Conservation (phyloP, 2,329 filamentous ascomycete species). For the Fusarium oxysporum region DNA sequence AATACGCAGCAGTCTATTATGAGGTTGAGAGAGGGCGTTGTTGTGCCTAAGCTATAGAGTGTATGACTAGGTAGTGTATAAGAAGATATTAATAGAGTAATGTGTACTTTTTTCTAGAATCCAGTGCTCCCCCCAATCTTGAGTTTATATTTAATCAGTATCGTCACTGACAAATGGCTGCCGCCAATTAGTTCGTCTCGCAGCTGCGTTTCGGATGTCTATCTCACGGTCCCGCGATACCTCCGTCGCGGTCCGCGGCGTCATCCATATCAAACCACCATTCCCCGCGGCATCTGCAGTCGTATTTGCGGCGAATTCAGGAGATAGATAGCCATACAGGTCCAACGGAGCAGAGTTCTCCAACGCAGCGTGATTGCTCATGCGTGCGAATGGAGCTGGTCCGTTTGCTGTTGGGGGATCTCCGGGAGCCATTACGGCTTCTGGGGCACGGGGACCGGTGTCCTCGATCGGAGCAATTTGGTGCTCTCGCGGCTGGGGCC, state of each 20-base stretch:
- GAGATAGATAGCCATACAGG: background rate
- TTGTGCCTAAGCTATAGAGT: conserved; percentile 16
- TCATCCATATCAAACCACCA: fast-evolving
- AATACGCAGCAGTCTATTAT: conserved; percentile 62
- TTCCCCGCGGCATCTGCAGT: background rate
- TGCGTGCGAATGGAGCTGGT: fast-evolving
- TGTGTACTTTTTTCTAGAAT: background rate
- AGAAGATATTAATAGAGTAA: background rate
- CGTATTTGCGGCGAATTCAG: fast-evolving
- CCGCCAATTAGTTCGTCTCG: background rate
- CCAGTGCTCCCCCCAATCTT: fast-evolving
- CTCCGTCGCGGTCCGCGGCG: too few relatives aligned
- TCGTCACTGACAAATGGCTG: background rate
- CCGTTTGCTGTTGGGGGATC: fast-evolving
- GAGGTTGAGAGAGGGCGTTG: conserved; percentile 29
- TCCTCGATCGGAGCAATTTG: background rate
- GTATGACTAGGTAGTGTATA: background rate
- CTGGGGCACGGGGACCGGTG: background rate
- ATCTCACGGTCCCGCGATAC: background rate
- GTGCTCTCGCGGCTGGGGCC: fast-evolving
- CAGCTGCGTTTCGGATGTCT: background rate
- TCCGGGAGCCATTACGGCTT: background rate
- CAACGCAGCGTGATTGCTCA: fast-evolving
- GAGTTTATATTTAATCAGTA: background rate
- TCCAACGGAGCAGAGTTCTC: fast-evolving